Base-by-base conservation (phyloP, 805 yeast species). In the Candida piceae region DNA sequence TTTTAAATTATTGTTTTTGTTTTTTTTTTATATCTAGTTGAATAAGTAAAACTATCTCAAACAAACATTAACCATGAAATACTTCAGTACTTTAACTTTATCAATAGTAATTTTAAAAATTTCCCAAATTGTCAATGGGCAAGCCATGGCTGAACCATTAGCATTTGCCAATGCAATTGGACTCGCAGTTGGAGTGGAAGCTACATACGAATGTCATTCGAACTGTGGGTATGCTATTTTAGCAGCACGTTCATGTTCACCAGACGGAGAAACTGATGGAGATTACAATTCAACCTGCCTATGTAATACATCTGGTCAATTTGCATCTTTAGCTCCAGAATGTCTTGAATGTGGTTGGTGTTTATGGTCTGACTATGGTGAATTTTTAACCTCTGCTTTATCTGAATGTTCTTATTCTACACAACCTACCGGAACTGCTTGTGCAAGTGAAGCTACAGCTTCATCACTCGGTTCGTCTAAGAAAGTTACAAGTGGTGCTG, bases 301-400 rank as follows among this genome's bases (percentile, higher is more conserved):
- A 21, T 63, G 67, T 53, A 20, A 43, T n/a, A 29, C 36, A 1
- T 56, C 32, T 19, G 37, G 55, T 25, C 37, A 43, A 11, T 63
- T 63, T 49, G 25, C 45, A 29, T 16, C 27, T 8, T 45, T 55
- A 31, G 53, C 53, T 31, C 48, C 48, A 16, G 45, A 45, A 5
- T 62, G 67, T 51, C 49, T 62, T 39, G 61, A 53, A 22, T 62
- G 67, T 50, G 67, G 66, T 31, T 62, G 65, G 66, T 62, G 65
- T 38, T 42, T 62, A 35, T 62, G 61, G 62, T 41, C 50, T 22
- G 57, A 60, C 46, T 62, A 62, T 45, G 55, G 54, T 18, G 34
- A 44, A 2, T 60, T 45, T 47, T 50, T 62, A 31, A 36, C 51
- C 5, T 42, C 50, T 13, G 57, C 64, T 7, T 39, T 60, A 31